A percentile compares a stretch with the other conserved stretches of the same genome.
Evolutionary conservation across 495 filamentous ascomycete genomes (phyloP).

Genomic region (Xylaria acuta): DNA sequence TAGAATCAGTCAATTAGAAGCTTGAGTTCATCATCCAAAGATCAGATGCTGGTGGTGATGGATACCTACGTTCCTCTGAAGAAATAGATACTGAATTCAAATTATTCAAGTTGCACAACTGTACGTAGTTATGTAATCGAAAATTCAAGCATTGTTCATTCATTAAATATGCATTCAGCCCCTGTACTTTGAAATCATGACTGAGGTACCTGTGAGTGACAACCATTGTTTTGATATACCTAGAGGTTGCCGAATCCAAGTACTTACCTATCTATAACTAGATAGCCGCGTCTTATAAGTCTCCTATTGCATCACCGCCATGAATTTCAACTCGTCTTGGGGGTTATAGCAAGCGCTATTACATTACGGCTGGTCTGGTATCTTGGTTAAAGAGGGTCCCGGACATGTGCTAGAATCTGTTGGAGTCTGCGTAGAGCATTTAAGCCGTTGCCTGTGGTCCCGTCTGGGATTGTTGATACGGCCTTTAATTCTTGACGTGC

Average conservation of each 20-base stretch:
- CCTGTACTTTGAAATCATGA: background rate
- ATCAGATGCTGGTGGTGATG: background rate
- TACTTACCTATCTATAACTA: background rate
- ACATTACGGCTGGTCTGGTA: background rate
- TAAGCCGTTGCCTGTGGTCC: conserved; percentile 12
- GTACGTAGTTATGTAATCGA: background rate
- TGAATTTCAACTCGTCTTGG: background rate
- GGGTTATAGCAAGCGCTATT: background rate
- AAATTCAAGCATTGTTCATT: background rate
- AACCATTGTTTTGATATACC: background rate
- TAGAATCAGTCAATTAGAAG: background rate
- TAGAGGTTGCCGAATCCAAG: background rate
- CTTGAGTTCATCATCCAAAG: background rate
- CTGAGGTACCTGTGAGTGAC: background rate
- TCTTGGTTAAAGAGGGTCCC: conserved; percentile 16
- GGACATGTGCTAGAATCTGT: conserved; percentile 35
- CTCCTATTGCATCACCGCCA: background rate
- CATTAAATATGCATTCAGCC: background rate
- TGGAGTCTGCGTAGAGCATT: conserved; percentile 36
- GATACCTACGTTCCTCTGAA: background rate
- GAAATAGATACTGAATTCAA: background rate
- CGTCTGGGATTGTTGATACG: conserved; percentile 27
- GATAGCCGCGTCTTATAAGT: background rate
- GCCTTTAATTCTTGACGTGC: conserved; percentile 65
- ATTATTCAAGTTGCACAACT: background rate